Conservation (phyloP, 768 basidiomycete genomes). For the Boletus edulis region DNA sequence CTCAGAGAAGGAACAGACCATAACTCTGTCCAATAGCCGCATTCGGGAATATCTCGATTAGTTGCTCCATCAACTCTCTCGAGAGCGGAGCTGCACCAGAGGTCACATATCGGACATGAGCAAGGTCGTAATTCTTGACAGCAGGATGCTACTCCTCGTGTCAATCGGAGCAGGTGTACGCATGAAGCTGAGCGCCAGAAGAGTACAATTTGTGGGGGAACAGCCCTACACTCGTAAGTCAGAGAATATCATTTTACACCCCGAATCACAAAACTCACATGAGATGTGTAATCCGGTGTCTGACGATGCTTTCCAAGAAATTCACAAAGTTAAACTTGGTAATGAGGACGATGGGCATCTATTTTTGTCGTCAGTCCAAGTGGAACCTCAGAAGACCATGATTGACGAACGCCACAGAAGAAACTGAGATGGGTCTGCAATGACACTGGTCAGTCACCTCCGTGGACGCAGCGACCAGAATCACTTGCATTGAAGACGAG, state of each 20-base stretch:
- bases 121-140: constrained; percentile 38
- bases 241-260: too few species aligned
- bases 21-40: constrained; percentile 61
- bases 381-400: background rate
- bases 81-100: constrained; percentile 61
- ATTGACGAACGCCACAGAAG: constrained; percentile 49
- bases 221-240: constrained; percentile 27
- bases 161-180: background rate
- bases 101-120: constrained; percentile 36
- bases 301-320: too few species aligned
- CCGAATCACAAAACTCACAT: too few species aligned
- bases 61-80: constrained; percentile 44
- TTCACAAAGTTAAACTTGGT: constrained; percentile 45
- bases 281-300: too few species aligned
- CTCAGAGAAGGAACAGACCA: constrained; percentile 34
- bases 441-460: constrained; percentile 20
- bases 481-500: constrained; percentile 53
- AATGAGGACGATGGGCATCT: constrained; percentile 52
- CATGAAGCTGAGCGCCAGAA: constrained; percentile 25
- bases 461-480: background rate
- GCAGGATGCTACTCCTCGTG: constrained; percentile 34
- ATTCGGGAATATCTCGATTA: constrained; percentile 46
- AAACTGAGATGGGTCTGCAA: constrained; percentile 52
- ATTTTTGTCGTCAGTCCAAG: constrained; percentile 4
- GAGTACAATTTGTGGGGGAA: constrained; percentile 48